Percentiles rank a stretch among this genome's conserved stretches.
Evolutionary conservation across 345 rosid genomes (phyloP).

Genomic region (Eucalyptus pauciflora): DNA sequence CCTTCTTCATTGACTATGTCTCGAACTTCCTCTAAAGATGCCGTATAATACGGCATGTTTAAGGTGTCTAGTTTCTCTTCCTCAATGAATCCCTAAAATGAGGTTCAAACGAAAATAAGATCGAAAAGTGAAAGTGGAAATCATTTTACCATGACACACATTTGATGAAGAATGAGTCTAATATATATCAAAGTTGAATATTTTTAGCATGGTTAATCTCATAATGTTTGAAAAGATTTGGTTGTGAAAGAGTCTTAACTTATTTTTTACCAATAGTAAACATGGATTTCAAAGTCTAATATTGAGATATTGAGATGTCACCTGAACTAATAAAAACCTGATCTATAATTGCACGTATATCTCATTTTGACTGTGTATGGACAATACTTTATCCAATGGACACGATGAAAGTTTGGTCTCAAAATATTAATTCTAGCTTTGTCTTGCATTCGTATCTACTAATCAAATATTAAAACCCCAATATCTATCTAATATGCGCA

Average conservation of each 20-base stretch:
- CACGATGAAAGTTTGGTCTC: not conserved
- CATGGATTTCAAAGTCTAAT: not conserved
- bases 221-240: not conserved
- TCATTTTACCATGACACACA: not conserved
- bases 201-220: not conserved
- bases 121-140: not conserved
- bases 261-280: too few species aligned
- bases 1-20: not conserved
- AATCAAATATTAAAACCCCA: too few species aligned
- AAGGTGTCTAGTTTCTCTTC: constrained; percentile 11
- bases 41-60: not conserved
- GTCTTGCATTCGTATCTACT: not conserved
- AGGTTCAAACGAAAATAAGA: not conserved
- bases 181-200: too few species aligned
- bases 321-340: too few species aligned
- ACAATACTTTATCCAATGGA: not conserved
- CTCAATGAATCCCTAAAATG: not conserved
- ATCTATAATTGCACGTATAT: too few species aligned
- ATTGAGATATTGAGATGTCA: not conserved
- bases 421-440: not conserved
- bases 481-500: not conserved
- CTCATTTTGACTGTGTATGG: too few species aligned
- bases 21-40: not conserved
- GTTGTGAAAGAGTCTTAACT: not conserved
- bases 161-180: not conserved